A percentile compares a stretch with the other conserved stretches of the same genome.
These are phyloP conservation scores for Tylopilus orsonianus DNA, from an alignment of 1,284 basidiomycete species.

Conservation along the genomic window DNA sequence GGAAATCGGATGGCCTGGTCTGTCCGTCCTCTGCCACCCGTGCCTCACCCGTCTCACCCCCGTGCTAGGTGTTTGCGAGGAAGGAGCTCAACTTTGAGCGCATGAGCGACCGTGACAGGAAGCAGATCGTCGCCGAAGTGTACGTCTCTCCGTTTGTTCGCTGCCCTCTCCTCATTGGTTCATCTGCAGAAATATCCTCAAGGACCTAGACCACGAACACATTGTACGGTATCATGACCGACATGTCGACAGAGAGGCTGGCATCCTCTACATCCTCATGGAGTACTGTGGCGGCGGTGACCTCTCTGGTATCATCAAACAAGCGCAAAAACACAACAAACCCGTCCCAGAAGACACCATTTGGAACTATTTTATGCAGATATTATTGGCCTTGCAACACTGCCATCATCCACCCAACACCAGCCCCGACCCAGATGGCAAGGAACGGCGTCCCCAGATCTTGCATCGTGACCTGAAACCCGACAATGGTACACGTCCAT, in stretches of 20 bases:
- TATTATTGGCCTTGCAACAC: conserved; percentile 85
- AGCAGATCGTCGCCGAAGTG: conserved; percentile 98
- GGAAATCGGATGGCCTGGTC: conserved; percentile 84
- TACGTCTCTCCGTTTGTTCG: conserved; percentile 43
- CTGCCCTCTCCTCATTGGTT: background rate
- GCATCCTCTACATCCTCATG: conserved; percentile 94
- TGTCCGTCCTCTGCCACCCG: conserved; percentile 34
- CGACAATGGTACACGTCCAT: conserved; percentile 76
- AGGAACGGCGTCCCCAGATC: conserved; percentile 70
- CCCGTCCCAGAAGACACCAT: conserved; percentile 88
- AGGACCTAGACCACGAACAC: conserved; percentile 91
- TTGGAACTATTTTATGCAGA: conserved; percentile 95
- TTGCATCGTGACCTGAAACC: conserved; percentile 95
- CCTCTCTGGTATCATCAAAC: conserved; percentile 83
- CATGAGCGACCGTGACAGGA: conserved; percentile 90
- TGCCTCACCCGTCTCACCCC: conserved; percentile 6
- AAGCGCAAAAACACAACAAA: conserved; percentile 64
- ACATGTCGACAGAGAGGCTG: conserved; percentile 87
- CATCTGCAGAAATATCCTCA: conserved; percentile 82
- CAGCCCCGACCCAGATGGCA: conserved; percentile 42
- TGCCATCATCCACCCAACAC: conserved; percentile 81
- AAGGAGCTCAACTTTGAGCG: conserved; percentile 96
- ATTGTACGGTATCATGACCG: conserved; percentile 94
- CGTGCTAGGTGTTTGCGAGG: conserved; percentile 74
- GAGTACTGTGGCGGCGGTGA: conserved; percentile 97